Evolutionary conservation across 2,329 filamentous ascomycete species (phyloP).

Genomic region (Stenocarpella maydis): DNA sequence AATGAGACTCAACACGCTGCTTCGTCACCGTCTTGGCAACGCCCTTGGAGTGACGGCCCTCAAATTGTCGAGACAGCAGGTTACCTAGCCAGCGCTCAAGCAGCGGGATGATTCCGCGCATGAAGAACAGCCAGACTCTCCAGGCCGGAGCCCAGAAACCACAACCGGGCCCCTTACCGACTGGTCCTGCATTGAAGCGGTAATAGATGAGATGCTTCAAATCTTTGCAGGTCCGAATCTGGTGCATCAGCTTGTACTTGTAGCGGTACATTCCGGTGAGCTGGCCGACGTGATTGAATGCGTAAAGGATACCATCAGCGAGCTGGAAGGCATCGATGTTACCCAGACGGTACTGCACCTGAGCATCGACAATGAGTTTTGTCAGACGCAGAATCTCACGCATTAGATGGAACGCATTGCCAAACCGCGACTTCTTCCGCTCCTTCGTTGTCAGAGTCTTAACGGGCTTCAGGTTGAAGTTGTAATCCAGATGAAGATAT

Average conservation of each 20-base stretch:
- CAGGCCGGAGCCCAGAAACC: slow-evolving; percentile 99
- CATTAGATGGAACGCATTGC: slow-evolving; percentile 99
- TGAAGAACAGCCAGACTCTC: slow-evolving; percentile 99
- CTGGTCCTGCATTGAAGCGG: slow-evolving; percentile 95
- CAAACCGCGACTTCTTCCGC: slow-evolving; percentile 98
- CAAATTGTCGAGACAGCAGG: slow-evolving; percentile 94
- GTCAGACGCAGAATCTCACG: slow-evolving; percentile 94
- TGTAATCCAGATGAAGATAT: slow-evolving; percentile 98
- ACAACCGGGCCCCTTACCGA: slow-evolving; percentile 96
- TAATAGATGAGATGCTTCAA: slow-evolving; percentile 99
- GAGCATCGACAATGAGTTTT: slow-evolving; percentile 97
- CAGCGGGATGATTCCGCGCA: slow-evolving; percentile 96
- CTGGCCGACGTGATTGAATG: slow-evolving; percentile 98
- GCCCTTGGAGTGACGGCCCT: slow-evolving; percentile 97
- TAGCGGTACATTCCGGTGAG: slow-evolving; percentile 99
- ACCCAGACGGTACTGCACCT: slow-evolving; percentile 95
- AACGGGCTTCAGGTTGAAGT: slow-evolving; percentile 98
- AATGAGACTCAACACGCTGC: slow-evolving; percentile 98
- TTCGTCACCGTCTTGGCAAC: slow-evolving; percentile 99
- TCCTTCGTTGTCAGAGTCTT: slow-evolving; percentile 99
- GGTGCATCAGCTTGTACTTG: slow-evolving; percentile 99
- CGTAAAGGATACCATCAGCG: slow-evolving; percentile 97
- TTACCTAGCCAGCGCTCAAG: slow-evolving; percentile 98
- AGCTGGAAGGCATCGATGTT: slow-evolving; percentile 99
- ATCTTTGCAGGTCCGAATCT: slow-evolving; percentile 98